Base-by-base conservation (phyloP, 2,329 filamentous ascomycete species). In the Neocucurbitaria cava region DNA sequence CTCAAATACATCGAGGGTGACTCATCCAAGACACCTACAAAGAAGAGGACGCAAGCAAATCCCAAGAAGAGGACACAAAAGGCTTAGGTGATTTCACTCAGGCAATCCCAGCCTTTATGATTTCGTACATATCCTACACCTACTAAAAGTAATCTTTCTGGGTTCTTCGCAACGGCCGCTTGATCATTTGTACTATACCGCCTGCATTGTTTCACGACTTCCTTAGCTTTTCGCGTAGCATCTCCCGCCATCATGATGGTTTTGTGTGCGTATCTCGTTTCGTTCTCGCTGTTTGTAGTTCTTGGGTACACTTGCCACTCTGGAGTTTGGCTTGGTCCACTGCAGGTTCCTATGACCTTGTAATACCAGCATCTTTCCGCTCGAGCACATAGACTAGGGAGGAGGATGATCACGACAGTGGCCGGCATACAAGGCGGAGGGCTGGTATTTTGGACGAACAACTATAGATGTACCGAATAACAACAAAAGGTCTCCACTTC, bases 1-100 rank as follows among this genome's bases (percentile, higher is more conserved):
- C 83, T 99, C 73, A 91, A 90, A 77, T 98, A 94, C 77, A 98
- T 99, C 65, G 95, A 98, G 76, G 94, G 93, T 17, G 77, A 78
- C 24, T 63, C 70, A 18, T 63, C 70, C 5, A 78, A 78, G 68
- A 75, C 71, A 46, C 73, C 76, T 28, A 73, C 76, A 46, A 82
- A 82, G 72, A 81, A 81, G 75, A 64, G 73, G 44, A 69, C 69
- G 5, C 65, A 70, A 40, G 46, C 75, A 15, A 80, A 81, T 65
- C 79, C 79, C 15, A 80, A 78, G 71, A 73, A 73, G 60, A 66
- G 70, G 49, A 56, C 60, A 18, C 65, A 66, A 44, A 69, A 70
- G 49, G 44, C 58, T 23, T 49, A 41, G 17, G 9, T 24, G 17
- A 11, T 10, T 15, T 41, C 20, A 23, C 21, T 35, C 4, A n/a